Percentiles rank a stretch among this genome's conserved stretches.
phyloP scores from a whole-genome alignment of 176 grass and related monocot species.

The Microstegium vimineum region DNA sequence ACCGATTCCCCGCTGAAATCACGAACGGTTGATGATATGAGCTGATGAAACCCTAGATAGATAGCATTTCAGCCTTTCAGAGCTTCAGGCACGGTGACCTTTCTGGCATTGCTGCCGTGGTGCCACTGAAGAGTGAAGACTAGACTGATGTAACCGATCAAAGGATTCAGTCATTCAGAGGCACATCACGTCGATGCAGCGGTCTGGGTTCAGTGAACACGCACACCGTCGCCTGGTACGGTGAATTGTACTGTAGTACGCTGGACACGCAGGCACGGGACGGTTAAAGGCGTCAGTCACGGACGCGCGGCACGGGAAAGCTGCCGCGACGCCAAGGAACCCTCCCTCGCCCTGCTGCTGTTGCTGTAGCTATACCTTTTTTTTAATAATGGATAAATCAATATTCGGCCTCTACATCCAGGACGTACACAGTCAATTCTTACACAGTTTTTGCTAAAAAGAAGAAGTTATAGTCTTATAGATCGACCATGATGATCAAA shows the following conservation, averaged over 20 bases:
- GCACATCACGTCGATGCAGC: background rate
- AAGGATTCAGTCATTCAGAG: background rate
- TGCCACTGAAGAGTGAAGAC: background rate
- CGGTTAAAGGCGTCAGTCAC: constrained; percentile 15
- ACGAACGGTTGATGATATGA: background rate
- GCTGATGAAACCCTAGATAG: no score
- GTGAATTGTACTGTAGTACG: background rate
- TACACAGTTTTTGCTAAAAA: no score
- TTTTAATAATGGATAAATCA: no score
- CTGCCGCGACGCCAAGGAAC: background rate
- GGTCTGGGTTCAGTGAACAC: constrained; percentile 12
- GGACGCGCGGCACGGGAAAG: constrained; percentile 17
- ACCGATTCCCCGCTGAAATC: background rate
- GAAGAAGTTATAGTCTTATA: no score
- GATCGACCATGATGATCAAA: no score
- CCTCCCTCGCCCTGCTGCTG: background rate
- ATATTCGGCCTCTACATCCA: no score
- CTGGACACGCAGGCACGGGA: background rate
- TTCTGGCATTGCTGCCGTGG: background rate
- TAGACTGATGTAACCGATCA: background rate
- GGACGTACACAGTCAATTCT: no score
- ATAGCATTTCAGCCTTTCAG: no score
- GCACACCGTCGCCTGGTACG: background rate
- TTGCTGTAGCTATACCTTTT: background rate
- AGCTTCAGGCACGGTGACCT: no score